Conservation (phyloP, 2,329 filamentous ascomycete species). For the Purpureocillium lavendulum region DNA sequence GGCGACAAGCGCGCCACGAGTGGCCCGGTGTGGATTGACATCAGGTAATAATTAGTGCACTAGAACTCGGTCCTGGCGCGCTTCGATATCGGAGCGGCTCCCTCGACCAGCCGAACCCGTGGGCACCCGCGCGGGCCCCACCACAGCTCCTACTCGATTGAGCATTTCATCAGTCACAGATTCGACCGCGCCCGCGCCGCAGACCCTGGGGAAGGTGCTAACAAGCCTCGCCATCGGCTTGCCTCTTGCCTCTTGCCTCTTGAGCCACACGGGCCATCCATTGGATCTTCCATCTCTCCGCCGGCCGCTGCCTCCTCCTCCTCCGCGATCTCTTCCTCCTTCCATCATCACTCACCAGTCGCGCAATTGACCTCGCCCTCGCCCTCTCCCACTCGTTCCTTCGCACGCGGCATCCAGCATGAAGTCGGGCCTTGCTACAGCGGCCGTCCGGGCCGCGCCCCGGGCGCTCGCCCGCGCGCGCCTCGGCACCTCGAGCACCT, state of each 20-base stretch:
- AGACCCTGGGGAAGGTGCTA: not conserved
- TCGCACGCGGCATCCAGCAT: constrained; percentile 6
- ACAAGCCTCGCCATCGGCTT: constrained; percentile 6
- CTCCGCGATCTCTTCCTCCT: too few species aligned
- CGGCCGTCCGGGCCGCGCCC: constrained; percentile 20
- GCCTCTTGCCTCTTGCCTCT: not conserved
- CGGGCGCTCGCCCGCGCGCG: constrained; percentile 12
- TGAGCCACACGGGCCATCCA: too few species aligned
- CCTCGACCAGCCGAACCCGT: constrained; percentile 4
- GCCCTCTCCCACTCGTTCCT: not conserved
- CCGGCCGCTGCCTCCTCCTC: too few species aligned
- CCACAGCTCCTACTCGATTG: constrained; percentile 9
- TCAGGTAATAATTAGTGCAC: not conserved
- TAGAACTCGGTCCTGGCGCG: not conserved
- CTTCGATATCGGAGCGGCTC: constrained; percentile 14
- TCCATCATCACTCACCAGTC: too few species aligned
- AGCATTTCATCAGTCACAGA: constrained; percentile 8
- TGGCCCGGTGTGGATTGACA: too few species aligned
- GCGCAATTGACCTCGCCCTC: not conserved
- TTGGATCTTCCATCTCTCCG: too few species aligned
- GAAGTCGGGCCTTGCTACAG: constrained; percentile 2
- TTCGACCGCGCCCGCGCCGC: constrained; percentile 5
- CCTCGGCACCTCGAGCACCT: not conserved
- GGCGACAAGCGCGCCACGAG: too few species aligned
- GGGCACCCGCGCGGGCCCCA: constrained; percentile 15